Base-by-base conservation (phyloP, 441 rosid species). In the Macaranga tanarius region DNA sequence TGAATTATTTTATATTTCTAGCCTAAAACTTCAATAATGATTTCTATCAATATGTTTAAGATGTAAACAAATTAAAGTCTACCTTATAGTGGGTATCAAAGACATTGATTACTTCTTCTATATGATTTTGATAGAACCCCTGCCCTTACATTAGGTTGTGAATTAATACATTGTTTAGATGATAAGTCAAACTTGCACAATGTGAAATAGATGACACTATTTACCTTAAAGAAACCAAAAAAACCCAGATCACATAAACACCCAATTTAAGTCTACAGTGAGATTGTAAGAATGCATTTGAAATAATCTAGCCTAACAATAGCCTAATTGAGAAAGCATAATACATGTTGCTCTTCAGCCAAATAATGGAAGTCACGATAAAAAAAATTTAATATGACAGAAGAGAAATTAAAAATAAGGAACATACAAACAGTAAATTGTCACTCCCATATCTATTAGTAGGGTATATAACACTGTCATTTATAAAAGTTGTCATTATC, bases 401-500 rank as follows among this genome's bases (percentile, higher is more conserved):
- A 66, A 26, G 47, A 42, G 2, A 19, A 4, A 22, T 25, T 2
- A 16, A 48, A 28, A 19, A 69, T 47, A 25, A 42, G 9, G 4
- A 28, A 16, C 1, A 12, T 44, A 58, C 15, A 13, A 34, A 9
- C 7, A 45, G 25, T 34, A 56, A 22, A 77, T 73, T 50, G 72
- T 86, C 94, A 66, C 86, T 84, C 65, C 89, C 90, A 80, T 95
- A 92, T 73, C 89, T 85, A 69, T 88, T 89, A 20, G 87, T 84
- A 70, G 98, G 99, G 76, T 92, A 96, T 51, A 95, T 73, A 71
- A 98, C 99, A 75, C 66, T 89, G 80, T 95, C 99, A 68, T 95
- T 98, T 48, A 95, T 95, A 76, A 95, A 95, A 95, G 79, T 92
- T 86, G 80, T 92, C 97, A 72, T 95, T 98, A 74, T 95, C 98